These are phyloP conservation scores for Paralagenidium karlingii DNA, from an alignment of 352 stramenopile species.

Conservation along the genomic window DNA sequence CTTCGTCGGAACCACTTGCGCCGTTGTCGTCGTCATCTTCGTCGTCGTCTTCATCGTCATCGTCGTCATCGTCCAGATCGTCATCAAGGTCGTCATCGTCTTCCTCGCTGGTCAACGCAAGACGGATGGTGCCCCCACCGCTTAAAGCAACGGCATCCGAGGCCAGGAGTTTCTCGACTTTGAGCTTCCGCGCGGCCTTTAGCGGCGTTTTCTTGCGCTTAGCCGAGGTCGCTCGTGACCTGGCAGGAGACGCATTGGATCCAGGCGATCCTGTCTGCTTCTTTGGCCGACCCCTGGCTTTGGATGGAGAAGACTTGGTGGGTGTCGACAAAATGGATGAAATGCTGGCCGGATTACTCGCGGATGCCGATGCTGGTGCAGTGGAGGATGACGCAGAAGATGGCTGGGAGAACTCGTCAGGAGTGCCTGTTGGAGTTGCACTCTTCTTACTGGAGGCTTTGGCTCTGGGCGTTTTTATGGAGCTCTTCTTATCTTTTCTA, in stretches of 20 bases:
- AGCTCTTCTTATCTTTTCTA: too few species aligned
- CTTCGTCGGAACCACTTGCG: conserved; percentile 32
- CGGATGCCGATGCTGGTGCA: not conserved
- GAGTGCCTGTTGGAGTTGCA: not conserved
- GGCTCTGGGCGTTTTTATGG: too few species aligned
- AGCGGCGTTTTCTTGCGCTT: conserved; percentile 2
- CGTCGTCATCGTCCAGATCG: conserved; percentile 15
- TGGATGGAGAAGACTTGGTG: conserved; percentile 3
- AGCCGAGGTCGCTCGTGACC: not conserved
- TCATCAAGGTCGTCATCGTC: conserved; percentile 9
- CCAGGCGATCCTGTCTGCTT: not conserved
- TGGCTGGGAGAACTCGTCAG: not conserved
- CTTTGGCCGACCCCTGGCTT: conserved; percentile 2
- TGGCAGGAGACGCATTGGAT: conserved; percentile 3
- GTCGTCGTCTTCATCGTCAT: conserved; percentile 14
- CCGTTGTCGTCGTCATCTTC: conserved; percentile 16
- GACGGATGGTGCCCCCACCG: not conserved
- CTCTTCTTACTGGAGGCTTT: too few species aligned
- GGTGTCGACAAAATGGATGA: too few species aligned
- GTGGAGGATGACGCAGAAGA: not conserved
- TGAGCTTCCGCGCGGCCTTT: conserved; percentile 1
- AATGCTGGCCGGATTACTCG: too few species aligned
- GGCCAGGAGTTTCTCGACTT: conserved; percentile 1
- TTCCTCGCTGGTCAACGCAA: not conserved
- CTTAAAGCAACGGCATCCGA: conserved; percentile 1